These are phyloP conservation scores for Cucumis hystrix DNA, from an alignment of 306 rosid species.

Conservation along the genomic window DNA sequence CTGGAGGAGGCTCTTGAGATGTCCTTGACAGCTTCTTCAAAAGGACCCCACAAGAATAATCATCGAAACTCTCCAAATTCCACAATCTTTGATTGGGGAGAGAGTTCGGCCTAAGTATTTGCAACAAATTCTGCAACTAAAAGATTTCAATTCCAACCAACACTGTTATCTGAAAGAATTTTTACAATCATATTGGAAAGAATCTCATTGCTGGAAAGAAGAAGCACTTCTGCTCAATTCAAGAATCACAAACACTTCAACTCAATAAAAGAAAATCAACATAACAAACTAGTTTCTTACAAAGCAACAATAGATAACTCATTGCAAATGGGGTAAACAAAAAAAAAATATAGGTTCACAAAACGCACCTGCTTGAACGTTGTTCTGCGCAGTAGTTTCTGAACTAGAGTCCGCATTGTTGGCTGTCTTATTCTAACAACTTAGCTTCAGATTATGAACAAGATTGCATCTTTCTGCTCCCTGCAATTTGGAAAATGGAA, in stretches of 20 bases:
- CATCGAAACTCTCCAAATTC: background rate
- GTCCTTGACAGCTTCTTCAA: background rate
- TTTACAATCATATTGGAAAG: background rate
- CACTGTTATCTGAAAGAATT: background rate
- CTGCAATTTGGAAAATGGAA: background rate
- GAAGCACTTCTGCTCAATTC: background rate
- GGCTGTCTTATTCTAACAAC: background rate
- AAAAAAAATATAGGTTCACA: background rate
- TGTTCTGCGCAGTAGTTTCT: slow-evolving; percentile 27
- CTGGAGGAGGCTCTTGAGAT: background rate
- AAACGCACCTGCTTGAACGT: slow-evolving; percentile 32
- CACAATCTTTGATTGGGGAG: background rate
- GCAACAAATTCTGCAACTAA: background rate
- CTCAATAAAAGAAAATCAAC: background rate
- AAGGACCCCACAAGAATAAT: background rate
- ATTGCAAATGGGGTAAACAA: background rate
- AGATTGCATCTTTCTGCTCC: background rate
- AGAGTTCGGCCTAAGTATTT: background rate
- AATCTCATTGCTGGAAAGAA: background rate
- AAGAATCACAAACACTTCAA: background rate
- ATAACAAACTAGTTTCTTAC: background rate
- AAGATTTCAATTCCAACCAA: background rate
- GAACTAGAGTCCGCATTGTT: slow-evolving; percentile 39
- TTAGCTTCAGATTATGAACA: background rate
- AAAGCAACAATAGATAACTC: background rate